These are phyloP conservation scores for Peronospora belbahrii DNA, from an alignment of 352 stramenopile species.

Conservation along the genomic window DNA sequence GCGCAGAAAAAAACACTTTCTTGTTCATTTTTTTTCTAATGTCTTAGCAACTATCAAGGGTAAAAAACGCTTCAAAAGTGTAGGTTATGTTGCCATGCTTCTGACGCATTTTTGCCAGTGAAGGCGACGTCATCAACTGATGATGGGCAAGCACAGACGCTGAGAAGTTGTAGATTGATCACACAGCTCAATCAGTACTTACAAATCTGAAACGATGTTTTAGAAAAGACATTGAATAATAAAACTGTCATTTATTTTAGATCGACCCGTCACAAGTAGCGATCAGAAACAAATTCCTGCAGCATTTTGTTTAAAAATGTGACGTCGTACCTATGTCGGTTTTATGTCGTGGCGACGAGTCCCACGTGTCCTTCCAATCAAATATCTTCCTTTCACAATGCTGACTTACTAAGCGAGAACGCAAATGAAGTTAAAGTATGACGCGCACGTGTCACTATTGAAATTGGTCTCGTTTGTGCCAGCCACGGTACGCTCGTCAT, in stretches of 20 bases:
- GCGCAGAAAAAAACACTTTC: no score
- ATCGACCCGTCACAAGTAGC: not conserved
- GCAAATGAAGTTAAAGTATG: constrained; percentile 10
- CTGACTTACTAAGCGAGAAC: not conserved
- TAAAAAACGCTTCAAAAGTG: not conserved
- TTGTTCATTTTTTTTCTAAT: no score
- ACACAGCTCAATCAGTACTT: not conserved
- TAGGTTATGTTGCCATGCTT: not conserved
- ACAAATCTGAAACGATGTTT: not conserved
- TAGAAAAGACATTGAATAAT: no score
- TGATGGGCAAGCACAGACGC: not conserved
- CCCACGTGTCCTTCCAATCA: constrained; percentile 5
- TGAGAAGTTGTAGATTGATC: not conserved
- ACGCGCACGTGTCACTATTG: constrained; percentile 16
- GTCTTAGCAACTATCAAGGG: not conserved
- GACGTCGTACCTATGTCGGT: constrained; percentile 8
- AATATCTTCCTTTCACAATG: not conserved
- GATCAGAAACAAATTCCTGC: not conserved
- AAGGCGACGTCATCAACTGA: constrained; percentile 9
- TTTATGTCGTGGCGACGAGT: constrained; percentile 12
- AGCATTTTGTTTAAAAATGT: not conserved
- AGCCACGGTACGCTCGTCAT: constrained; percentile 19
- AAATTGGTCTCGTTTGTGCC: constrained; percentile 10
- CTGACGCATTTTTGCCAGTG: constrained; percentile 10
- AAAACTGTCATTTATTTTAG: no score